Evolutionary conservation across 495 filamentous ascomycete species (phyloP), one percentile per base, ranked within the genome.

Genomic region (Amorphotheca resinae): DNA sequence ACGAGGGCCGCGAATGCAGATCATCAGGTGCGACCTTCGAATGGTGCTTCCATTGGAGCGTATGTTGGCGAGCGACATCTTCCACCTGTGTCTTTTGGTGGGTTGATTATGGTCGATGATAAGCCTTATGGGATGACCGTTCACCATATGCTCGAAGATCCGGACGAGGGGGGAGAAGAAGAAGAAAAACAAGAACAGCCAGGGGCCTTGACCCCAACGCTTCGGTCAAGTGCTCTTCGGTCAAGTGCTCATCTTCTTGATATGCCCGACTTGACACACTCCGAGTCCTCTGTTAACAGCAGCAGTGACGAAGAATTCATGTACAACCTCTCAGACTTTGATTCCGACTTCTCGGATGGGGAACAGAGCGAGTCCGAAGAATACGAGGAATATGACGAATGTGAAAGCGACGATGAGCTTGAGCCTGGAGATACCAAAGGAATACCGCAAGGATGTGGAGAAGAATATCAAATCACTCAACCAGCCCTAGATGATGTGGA

Each of bases 11-110:
- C 67, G 9, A 84, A 84, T 49, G 68, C 68, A 0, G 68, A 66
- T 14, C 81, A 85, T 51, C 87, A 95, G 57, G 65, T 78, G 45
- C 71, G 70, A 44, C 88, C 89, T 1, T 56, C 77, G 0, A 93
- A 86, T 40, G 89, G 89, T 1, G 89, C 89, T 2, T 93, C 86
- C 18, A 95, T 96, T 45, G 89, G 89, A 14, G 87, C 89, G 1
- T 95, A 82, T 63, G 72, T 81, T 41, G 82, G 84, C 33, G 79
- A 84, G 36, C 74, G 80, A 32, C 87, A 93, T 51, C 63, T 95
- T 1, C 87, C 87, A 9, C 82, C 89, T 1, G 89, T 91, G 2
- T 87, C 86, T 8, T 87, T 88, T 57, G 89, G 89, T 3, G 89
- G 89, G 11, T 67, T 93, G 1, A 73, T 96, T 31, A 63, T 91